These are phyloP conservation scores for Boletus huronensis DNA, from an alignment of 768 basidiomycete genomes.

Conservation along the genomic window DNA sequence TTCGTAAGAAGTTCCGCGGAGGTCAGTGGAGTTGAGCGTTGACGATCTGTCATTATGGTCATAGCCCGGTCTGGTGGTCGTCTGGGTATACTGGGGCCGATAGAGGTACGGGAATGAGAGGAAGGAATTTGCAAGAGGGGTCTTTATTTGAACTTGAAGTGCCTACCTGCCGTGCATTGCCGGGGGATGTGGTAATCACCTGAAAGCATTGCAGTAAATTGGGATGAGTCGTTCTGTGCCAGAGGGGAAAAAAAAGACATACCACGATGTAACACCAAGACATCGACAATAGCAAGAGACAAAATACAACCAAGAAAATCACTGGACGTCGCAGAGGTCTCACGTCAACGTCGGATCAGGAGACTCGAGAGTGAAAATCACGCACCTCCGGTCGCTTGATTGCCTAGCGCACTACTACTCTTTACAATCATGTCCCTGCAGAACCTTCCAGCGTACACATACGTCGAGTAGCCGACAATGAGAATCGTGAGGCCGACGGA, in stretches of 20 bases:
- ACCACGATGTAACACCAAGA: conserved; percentile 80
- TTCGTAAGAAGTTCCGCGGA: conserved; percentile 30
- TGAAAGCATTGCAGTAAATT: conserved; percentile 25
- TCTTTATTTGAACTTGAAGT: neutral
- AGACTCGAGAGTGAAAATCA: conserved; percentile 25
- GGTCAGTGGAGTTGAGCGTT: conserved; percentile 20
- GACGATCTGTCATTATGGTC: conserved; percentile 18
- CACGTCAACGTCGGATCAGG: neutral
- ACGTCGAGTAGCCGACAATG: conserved; percentile 63
- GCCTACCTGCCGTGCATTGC: conserved; percentile 64
- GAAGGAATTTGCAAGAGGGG: neutral
- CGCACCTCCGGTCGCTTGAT: conserved; percentile 64
- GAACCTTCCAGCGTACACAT: conserved; percentile 75
- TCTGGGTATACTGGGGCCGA: conserved; percentile 23
- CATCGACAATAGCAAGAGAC: conserved; percentile 63
- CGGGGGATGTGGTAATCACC: conserved; percentile 67
- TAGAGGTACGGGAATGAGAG: conserved; percentile 8
- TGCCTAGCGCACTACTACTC: conserved; percentile 41
- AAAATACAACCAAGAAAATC: conserved; percentile 60
- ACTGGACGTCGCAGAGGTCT: conserved; percentile 40
- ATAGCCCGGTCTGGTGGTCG: conserved; percentile 20
- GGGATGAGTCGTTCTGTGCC: neutral
- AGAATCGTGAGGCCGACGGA: conserved; percentile 56
- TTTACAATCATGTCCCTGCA: conserved; percentile 67
- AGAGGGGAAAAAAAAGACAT: conserved; percentile 12